Evolutionary conservation across 768 basidiomycete species (phyloP), one percentile per base, ranked within the genome.

Genomic region (Mycena amicta): DNA sequence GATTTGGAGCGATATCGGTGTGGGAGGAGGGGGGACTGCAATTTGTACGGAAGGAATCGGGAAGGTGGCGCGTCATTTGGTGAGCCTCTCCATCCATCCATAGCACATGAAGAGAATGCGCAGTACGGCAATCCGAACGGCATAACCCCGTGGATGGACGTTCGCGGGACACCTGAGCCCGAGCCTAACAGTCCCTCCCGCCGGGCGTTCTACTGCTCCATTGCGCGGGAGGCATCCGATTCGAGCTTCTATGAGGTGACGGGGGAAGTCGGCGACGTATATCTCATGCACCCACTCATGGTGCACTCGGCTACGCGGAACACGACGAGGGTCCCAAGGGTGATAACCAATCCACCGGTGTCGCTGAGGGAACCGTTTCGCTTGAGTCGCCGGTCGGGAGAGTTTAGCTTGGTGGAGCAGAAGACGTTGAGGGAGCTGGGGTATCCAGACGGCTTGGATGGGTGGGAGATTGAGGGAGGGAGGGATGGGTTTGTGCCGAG

Each of bases 271-370:
- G 86, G 85, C n/a, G 86, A 87, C 66, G 85, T 87, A 15, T 79
- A 86, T 20, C 74, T 87, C 39, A 72, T 86, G 72, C 84, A 87
- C 69, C 83, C 85, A 13, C 69, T 87, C 50, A 87, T 87, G 83
- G 68, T 86, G 61, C 87, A 87, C 64, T 82, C 84, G 13, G 85
- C 85, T 12, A 82, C 83, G 29, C 83, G 80, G 68, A 88, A 87
- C 66, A 73, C 81, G 62, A 71, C 80, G 39, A 80, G 86, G 25
- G 70, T 77, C 20, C 83, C 81, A 25, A 75, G 85, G 59, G 74
- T 88, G 53, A 88, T 88, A 67, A 86, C 85, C 43, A 88, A 88
- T 62, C 86, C 86, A 53, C 84, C 85, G 3, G 84, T 86, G 5
- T 71, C 78, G 33, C 71, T 86, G 51, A 77, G 75, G 51, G 72